These are phyloP conservation scores for Russula foetens DNA, from an alignment of 768 basidiomycete species.

Conservation along the genomic window DNA sequence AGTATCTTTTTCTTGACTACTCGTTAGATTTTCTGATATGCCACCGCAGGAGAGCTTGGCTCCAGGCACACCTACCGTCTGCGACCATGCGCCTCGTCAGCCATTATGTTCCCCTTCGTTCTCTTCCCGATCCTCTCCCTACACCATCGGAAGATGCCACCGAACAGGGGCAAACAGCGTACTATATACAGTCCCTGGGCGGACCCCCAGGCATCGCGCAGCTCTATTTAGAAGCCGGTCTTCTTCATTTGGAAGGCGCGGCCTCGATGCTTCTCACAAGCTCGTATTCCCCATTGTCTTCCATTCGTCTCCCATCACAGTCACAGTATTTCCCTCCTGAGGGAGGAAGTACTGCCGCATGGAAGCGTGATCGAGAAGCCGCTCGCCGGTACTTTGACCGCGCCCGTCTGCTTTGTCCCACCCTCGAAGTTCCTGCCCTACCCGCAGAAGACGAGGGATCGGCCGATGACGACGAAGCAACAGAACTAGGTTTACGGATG, in stretches of 20 bases:
- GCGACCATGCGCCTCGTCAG: conserved; percentile 72
- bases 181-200: conserved; percentile 61
- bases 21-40: background rate
- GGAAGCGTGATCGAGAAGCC: conserved; percentile 65
- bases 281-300: conserved; percentile 70
- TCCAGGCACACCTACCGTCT: conserved; percentile 63
- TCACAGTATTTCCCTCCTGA: conserved; percentile 9
- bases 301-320: conserved; percentile 54
- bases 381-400: conserved; percentile 68
- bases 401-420: conserved; percentile 50
- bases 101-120: conserved; percentile 58
- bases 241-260: conserved; percentile 75
- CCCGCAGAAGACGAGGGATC: conserved; percentile 36
- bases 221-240: conserved; percentile 70
- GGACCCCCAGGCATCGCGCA: conserved; percentile 60
- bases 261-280: conserved; percentile 63
- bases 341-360: conserved; percentile 56
- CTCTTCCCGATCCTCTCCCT: conserved; percentile 21
- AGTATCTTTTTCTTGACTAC: conserved; percentile 26
- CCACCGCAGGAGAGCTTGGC: conserved; percentile 64
- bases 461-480: conserved; percentile 23
- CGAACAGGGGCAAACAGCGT: conserved; percentile 44
- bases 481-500: conserved; percentile 49
- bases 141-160: conserved; percentile 30
- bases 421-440: conserved; percentile 61